Conservation (phyloP, 1,139 yeast species). For the Zygosaccharomyces sapae region DNA sequence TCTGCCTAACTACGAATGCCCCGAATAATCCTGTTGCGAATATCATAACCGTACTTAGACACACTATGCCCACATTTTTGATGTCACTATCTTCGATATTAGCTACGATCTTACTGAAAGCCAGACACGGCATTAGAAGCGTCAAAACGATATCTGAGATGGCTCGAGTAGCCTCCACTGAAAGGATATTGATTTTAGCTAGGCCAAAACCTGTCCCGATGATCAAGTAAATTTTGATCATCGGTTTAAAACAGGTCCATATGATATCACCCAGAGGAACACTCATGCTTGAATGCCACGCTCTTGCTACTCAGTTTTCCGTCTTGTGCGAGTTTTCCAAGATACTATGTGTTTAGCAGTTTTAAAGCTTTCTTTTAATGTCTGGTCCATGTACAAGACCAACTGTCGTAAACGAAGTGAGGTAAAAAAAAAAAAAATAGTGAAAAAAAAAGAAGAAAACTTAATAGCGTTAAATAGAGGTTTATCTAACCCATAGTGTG, state of each 20-base stretch:
- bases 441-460: too few species aligned
- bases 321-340: too few species aligned
- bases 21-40: slow-evolving; percentile 33
- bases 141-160: slow-evolving; percentile 67
- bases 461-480: too few species aligned
- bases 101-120: slow-evolving; percentile 71
- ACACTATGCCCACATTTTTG: slow-evolving; percentile 70
- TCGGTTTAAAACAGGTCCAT: slow-evolving; percentile 83
- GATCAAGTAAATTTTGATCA: slow-evolving; percentile 80
- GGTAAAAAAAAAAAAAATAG: too few species aligned
- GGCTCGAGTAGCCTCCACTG: slow-evolving; percentile 72
- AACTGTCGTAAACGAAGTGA: too few species aligned
- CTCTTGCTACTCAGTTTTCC: too few species aligned
- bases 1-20: slow-evolving; percentile 31
- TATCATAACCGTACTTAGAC: slow-evolving; percentile 41
- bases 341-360: too few species aligned
- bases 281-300: slow-evolving; percentile 26
- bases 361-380: too few species aligned
- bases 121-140: slow-evolving; percentile 71
- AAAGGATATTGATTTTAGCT: slow-evolving; percentile 61
- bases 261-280: slow-evolving; percentile 61
- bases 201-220: slow-evolving; percentile 67
- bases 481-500: too few species aligned
- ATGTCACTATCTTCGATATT: slow-evolving; percentile 72
- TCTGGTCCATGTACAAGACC: too few species aligned